Base-by-base conservation (phyloP, 2,329 filamentous ascomycete genomes). In the Parafenestella ontariensis region DNA sequence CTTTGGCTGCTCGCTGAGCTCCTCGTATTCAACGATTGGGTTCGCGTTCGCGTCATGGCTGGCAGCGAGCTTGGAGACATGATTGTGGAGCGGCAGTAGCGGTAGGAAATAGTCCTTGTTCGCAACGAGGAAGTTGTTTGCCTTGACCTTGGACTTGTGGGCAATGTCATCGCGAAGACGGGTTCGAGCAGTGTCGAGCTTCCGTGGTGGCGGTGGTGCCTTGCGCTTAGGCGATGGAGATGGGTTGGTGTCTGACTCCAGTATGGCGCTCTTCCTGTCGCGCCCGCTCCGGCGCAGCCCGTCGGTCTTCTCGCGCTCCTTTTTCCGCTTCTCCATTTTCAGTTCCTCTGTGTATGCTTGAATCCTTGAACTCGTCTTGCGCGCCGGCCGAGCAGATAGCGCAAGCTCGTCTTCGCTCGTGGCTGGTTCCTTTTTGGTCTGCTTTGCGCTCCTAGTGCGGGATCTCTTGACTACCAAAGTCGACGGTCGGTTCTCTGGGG, bases 21-120 rank as follows among this genome's bases (percentile, higher is more conserved):
- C 68, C 43, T 75, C 52, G 48, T 82, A 82, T 7, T 77, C 68
- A 15, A 78, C 61, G 23, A 75, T 67, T 1, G 67, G 64, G 20
- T 57, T 46, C 10, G 60, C 46, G 1, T 66, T 26, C 10, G 60
- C 46, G 1, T 66, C 24, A 58, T 61, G 59, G 10, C 62, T 51
- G 0, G 63, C 46, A 15, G 64, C 58, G 1, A 82, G 70, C 58
- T 76, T 79, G 11, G 70, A 51, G 13, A 82, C 67, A 49, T 81
- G 76, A 47, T 79, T 82, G 54, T 64, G 73, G 1, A 59, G 50
- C 0, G 80, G 81, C 2, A 83, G 72, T 1, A 83, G 61, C 0
- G 81, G 79, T n/a, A 78, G 60, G 60, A 83, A 82, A 41, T 73
- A 72, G 17, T 80, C 71, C 54, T 78, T 76, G 61, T 82, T 71